A percentile compares a stretch with the other conserved stretches of the same genome.
phyloP scores from a whole-genome alignment of 225 moss, liverwort and hornwort species.

The Marchantia paleacea region DNA sequence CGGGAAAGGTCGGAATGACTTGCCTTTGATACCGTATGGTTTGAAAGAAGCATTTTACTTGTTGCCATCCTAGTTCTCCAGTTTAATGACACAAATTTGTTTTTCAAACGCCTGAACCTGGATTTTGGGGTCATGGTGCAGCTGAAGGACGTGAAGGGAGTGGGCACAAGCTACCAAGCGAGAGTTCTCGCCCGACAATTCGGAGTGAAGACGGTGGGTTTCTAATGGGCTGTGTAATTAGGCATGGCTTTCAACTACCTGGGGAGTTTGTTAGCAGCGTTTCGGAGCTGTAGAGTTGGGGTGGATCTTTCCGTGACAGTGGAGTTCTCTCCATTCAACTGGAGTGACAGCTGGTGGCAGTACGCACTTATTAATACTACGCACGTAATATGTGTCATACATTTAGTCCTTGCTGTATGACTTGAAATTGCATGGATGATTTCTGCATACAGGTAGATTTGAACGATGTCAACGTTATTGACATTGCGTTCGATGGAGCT shows the following conservation, averaged over 20 bases:
- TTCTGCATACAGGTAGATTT: slow-evolving; percentile 49
- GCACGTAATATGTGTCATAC: not conserved
- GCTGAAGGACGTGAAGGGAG: slow-evolving; percentile 80
- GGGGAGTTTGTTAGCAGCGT: not conserved
- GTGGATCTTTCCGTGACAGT: not conserved
- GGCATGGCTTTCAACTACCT: not conserved
- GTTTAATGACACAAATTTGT: not conserved
- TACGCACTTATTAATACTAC: too few species aligned
- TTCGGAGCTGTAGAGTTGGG: not conserved
- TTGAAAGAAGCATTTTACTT: too few species aligned
- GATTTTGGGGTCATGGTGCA: slow-evolving; percentile 18
- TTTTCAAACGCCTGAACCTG: not conserved
- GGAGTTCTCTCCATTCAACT: not conserved
- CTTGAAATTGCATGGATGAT: not conserved
- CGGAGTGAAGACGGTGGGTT: slow-evolving; percentile 75
- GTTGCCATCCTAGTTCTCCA: not conserved
- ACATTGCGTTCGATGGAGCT: slow-evolving; percentile 90
- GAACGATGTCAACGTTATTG: slow-evolving; percentile 88
- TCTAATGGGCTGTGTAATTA: not conserved
- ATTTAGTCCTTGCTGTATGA: not conserved
- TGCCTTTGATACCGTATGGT: too few species aligned
- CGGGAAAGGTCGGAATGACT: slow-evolving; percentile 46
- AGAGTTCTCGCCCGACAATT: slow-evolving; percentile 90
- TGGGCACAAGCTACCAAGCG: slow-evolving; percentile 88
- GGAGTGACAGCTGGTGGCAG: not conserved